Percentiles rank a stretch among this genome's conserved stretches.
phyloP scores from a whole-genome alignment of 441 rosid species.

The Pelargonium cotyledonis region DNA sequence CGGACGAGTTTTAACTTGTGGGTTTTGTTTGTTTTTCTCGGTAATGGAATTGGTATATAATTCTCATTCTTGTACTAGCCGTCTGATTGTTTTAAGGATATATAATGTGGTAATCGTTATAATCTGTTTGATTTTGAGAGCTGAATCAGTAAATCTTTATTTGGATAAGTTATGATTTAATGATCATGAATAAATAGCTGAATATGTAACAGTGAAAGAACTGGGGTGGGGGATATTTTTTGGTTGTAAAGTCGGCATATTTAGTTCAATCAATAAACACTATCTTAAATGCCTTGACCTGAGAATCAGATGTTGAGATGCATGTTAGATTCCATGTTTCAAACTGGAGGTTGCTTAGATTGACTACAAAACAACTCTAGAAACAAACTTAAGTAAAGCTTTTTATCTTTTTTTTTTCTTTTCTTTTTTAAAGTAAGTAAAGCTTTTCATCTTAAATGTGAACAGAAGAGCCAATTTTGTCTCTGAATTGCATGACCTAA shows the following conservation, averaged over 20 bases:
- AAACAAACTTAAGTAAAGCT: background rate
- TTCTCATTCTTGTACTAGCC: background rate
- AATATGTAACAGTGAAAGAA: background rate
- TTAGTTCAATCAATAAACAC: background rate
- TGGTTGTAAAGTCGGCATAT: background rate
- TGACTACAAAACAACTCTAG: background rate
- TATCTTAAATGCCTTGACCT: background rate
- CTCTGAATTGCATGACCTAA: background rate
- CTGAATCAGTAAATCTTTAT: background rate
- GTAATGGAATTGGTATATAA: background rate
- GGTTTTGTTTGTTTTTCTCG: background rate
- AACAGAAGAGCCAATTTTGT: background rate
- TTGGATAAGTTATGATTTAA: background rate
- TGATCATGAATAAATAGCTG: background rate
- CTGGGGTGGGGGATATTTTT: background rate
- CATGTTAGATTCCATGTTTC: background rate
- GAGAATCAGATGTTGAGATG: background rate
- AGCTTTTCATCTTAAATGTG: background rate
- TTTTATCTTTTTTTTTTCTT: too few relatives aligned
- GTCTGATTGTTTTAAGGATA: background rate
- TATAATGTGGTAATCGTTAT: background rate
- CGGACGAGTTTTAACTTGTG: background rate
- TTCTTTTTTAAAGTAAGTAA: too few relatives aligned
- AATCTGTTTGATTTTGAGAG: background rate
- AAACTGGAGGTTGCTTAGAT: background rate